Base-by-base conservation (phyloP, 768 basidiomycete genomes). In the Boletus speciosus region DNA sequence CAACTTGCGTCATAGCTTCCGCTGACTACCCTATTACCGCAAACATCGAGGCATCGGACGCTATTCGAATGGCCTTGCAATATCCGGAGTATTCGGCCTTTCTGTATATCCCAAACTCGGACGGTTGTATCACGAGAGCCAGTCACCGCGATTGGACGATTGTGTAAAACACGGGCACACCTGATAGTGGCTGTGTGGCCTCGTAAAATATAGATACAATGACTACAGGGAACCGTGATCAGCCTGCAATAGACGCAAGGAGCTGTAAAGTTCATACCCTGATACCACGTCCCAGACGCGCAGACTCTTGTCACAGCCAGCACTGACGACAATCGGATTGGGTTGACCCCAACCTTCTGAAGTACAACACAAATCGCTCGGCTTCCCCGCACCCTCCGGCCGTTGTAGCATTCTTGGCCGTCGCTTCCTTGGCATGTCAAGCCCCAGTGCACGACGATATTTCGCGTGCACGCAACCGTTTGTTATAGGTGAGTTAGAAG, bases 1-100 rank as follows among this genome's bases (percentile, higher is more conserved):
- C 87, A 90, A 16, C 86, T 94, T 42, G 80, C 77, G 69, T 99
- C 96, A 69, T 99, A 98, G 67, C 93, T 94, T 34, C 94, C 96
- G 61, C 90, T 94, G 36, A 94, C 94, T 12, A 88, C 86, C 60
- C 74, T 78, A 58, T 84, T 85, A 25, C 93, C 96, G 60, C 82
- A 86, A 11, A 94, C 85, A 68, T 98, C 96, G 31, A 98, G 73
- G 66, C 92, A 93, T 43, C 96, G 74, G 14, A 98, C 95, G 61
- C 89, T 92, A 39, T 81, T 76, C 27, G 75, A 72, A 67, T 99
- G 96, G 0, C 96, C 96, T 19, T 74, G 70, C 32, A 99, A 76
- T 7, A 85, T 75, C 16, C 81, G 76, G 34, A 90, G 65, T 53
- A 81, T 71, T 43, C 79, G 75, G 0, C 96, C 96, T 12, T 76